Evolutionary conservation across 129 eudicot species (phyloP).

Genomic region (Erigeron canadensis): DNA sequence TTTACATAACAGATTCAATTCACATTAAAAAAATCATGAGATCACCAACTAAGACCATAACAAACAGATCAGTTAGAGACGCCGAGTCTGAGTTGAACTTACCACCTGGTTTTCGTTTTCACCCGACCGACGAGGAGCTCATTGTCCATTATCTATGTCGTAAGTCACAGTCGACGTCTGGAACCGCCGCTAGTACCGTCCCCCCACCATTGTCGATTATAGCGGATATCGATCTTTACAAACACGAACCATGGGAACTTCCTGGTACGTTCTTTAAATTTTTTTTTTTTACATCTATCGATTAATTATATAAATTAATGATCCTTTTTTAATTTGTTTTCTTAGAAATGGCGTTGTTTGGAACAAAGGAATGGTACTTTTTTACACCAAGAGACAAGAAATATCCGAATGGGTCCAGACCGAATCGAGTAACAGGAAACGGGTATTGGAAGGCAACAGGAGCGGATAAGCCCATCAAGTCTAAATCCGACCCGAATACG

Average conservation of each 20-base stretch:
- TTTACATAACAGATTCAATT: background rate
- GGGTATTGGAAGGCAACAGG: slow-evolving; percentile 52
- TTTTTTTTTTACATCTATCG: background rate
- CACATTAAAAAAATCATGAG: slow-evolving; percentile 20
- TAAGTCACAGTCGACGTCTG: slow-evolving; percentile 17
- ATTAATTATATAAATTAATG: background rate
- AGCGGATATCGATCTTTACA: slow-evolving; percentile 45
- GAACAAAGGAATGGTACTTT: slow-evolving; percentile 46
- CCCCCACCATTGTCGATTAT: slow-evolving; percentile 30
- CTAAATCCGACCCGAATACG: slow-evolving; percentile 4
- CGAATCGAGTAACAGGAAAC: slow-evolving; percentile 39
- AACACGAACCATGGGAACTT: slow-evolving; percentile 44
- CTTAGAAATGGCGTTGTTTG: slow-evolving; percentile 37
- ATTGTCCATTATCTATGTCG: slow-evolving; percentile 33
- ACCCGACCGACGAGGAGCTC: slow-evolving; percentile 43
- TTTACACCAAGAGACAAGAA: slow-evolving; percentile 46
- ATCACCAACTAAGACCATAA: slow-evolving; percentile 25
- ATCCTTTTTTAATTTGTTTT: background rate
- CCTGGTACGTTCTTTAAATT: slow-evolving; percentile 27
- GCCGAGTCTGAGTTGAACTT: slow-evolving; percentile 41
- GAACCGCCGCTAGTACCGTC: background rate
- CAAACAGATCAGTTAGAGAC: slow-evolving; percentile 22
- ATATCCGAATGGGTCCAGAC: slow-evolving; percentile 41
- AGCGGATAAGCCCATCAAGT: slow-evolving; percentile 32
- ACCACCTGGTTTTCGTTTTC: slow-evolving; percentile 44